phyloP scores from a whole-genome alignment of 2,329 filamentous ascomycete species.

The Paracorniculantispora psalliotae region DNA sequence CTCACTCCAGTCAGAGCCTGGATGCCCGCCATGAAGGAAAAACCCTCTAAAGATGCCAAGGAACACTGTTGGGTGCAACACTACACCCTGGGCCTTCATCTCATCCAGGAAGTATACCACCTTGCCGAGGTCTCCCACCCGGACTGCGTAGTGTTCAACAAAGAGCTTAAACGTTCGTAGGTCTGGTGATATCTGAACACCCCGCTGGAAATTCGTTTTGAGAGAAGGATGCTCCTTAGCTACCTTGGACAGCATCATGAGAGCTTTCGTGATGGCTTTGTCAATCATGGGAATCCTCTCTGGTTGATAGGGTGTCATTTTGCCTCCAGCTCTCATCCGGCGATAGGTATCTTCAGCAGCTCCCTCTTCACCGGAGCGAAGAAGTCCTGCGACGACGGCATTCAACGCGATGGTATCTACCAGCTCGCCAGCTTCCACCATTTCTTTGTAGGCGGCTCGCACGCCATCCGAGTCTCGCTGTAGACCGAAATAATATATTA shows the following conservation, averaged over 20 bases:
- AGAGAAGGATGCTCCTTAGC: constrained; percentile 53
- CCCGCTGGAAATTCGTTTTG: constrained; percentile 50
- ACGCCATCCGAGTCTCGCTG: constrained; percentile 68
- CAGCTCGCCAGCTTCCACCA: constrained; percentile 81
- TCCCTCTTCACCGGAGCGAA: constrained; percentile 68
- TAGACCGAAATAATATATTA: constrained; percentile 81
- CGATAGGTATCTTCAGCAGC: constrained; percentile 78
- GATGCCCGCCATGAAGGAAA: constrained; percentile 60
- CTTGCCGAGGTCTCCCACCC: constrained; percentile 64
- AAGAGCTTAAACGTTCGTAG: constrained; percentile 75
- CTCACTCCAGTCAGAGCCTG: constrained; percentile 65
- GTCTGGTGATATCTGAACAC: constrained; percentile 65
- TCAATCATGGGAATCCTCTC: constrained; percentile 42
- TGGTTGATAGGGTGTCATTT: constrained; percentile 34
- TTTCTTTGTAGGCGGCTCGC: constrained; percentile 70
- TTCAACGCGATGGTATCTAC: constrained; percentile 86
- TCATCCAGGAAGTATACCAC: constrained; percentile 71
- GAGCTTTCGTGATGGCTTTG: constrained; percentile 47
- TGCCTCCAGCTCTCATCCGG: constrained; percentile 68
- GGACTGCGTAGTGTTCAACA: constrained; percentile 66
- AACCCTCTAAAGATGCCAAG: constrained; percentile 82
- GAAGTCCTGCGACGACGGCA: constrained; percentile 73
- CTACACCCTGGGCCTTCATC: constrained; percentile 66
- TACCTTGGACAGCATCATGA: constrained; percentile 55
- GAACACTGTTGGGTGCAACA: constrained; percentile 72